phyloP scores from a whole-genome alignment of 78 protist genomes.

The Dictyostelium intermedium region DNA sequence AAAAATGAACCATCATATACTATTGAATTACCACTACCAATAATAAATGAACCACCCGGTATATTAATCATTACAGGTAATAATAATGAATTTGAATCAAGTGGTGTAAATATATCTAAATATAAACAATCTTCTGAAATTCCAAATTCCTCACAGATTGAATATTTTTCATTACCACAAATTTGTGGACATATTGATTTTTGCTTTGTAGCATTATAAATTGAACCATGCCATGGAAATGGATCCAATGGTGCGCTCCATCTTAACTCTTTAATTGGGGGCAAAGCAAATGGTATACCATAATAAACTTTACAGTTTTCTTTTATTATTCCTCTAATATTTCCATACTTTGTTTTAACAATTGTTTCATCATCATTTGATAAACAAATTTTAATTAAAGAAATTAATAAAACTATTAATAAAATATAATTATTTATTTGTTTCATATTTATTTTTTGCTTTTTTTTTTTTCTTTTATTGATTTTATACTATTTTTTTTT shows the following conservation, averaged over 20 bases:
- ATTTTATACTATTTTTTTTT: too few relatives aligned
- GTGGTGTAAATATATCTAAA: neutral
- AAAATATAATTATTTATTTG: too few relatives aligned
- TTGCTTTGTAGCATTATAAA: neutral
- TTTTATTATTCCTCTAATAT: neutral
- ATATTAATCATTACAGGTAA: neutral
- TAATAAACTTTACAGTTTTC: neutral
- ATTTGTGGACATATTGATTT: neutral
- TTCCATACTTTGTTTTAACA: neutral
- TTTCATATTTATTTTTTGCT: too few relatives aligned
- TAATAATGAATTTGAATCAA: neutral
- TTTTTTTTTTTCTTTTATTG: too few relatives aligned
- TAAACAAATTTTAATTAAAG: too few relatives aligned
- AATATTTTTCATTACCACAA: neutral
- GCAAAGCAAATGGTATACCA: neutral
- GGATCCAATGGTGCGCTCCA: neutral
- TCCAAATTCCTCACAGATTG: neutral
- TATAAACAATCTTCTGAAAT: neutral
- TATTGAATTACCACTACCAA: neutral
- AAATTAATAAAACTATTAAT: too few relatives aligned
- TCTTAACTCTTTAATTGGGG: neutral
- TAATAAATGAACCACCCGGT: neutral
- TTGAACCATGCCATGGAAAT: neutral
- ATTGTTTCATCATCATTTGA: too few relatives aligned
- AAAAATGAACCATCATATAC: constrained; percentile 9